Conservation (phyloP, 331 rosid species). For the Spiraea crenata region DNA sequence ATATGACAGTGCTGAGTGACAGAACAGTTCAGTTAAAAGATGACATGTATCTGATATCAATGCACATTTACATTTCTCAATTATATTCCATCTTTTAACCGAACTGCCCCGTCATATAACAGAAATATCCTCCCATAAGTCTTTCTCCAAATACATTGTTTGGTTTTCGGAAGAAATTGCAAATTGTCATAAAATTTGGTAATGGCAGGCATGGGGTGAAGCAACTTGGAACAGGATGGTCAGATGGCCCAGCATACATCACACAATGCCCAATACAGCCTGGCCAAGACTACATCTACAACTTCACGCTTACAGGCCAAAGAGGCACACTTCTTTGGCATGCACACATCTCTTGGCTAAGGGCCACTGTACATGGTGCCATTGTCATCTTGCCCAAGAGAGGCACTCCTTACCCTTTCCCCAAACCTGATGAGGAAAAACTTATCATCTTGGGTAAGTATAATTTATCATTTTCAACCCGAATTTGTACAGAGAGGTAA, state of each 20-base stretch:
- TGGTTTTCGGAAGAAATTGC: too few relatives aligned
- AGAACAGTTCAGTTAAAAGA: too few relatives aligned
- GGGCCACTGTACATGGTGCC: constrained; percentile 73
- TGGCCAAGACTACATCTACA: constrained; percentile 52
- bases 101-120: too few relatives aligned
- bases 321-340: constrained; percentile 86
- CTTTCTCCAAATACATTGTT: too few relatives aligned
- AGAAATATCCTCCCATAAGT: too few relatives aligned
- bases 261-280: constrained; percentile 75
- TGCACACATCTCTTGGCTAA: constrained; percentile 79
- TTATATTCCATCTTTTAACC: too few relatives aligned
- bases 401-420: constrained; percentile 66
- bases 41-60: too few relatives aligned
- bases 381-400: constrained; percentile 58
- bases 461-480: background rate
- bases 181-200: background rate
- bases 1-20: background rate
- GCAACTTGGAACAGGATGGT: constrained; percentile 58
- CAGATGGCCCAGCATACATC: constrained; percentile 72
- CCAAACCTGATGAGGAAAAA: constrained; percentile 54
- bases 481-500: too few relatives aligned
- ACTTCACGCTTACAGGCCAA: constrained; percentile 61
- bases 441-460: constrained; percentile 47
- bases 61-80: too few relatives aligned
- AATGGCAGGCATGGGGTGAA: constrained; percentile 68